phyloP scores from a whole-genome alignment of 257 asterid species.

The Osmanthus fragrans region DNA sequence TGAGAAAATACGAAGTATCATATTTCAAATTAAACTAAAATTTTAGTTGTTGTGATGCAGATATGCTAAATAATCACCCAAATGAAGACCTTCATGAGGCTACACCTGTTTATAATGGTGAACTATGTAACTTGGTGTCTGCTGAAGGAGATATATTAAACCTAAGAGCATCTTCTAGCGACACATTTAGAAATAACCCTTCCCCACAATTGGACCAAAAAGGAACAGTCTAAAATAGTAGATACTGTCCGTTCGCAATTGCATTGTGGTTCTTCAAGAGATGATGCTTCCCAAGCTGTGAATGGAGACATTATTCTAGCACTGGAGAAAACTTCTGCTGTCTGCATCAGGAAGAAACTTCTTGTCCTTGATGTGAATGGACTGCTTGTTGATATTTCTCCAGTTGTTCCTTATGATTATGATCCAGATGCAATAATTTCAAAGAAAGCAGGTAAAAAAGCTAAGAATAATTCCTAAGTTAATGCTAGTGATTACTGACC shows the following conservation, averaged over 20 bases:
- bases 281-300: conserved; percentile 21
- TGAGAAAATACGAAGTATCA: background rate
- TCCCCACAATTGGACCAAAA: background rate
- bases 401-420: conserved; percentile 48
- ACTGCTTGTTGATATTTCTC: conserved; percentile 62
- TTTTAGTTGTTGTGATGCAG: background rate
- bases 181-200: background rate
- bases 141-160: background rate
- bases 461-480: background rate
- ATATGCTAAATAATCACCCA: background rate
- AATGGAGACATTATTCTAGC: conserved; percentile 17
- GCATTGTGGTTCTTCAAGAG: conserved; percentile 21
- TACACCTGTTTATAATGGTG: background rate
- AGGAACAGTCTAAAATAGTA: conserved; percentile 17
- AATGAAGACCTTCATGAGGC: background rate
- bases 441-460: conserved; percentile 62
- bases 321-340: background rate
- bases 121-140: background rate
- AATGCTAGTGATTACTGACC: conserved; percentile 24
- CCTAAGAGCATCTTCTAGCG: conserved; percentile 1
- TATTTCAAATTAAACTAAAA: background rate
- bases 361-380: conserved; percentile 92
- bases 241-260: conserved; percentile 23
- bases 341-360: conserved; percentile 45
- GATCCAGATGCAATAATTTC: conserved; percentile 51